These are phyloP conservation scores for Aspergillus sp. DNA, from an alignment of 2,329 filamentous ascomycete species.

Conservation along the genomic window DNA sequence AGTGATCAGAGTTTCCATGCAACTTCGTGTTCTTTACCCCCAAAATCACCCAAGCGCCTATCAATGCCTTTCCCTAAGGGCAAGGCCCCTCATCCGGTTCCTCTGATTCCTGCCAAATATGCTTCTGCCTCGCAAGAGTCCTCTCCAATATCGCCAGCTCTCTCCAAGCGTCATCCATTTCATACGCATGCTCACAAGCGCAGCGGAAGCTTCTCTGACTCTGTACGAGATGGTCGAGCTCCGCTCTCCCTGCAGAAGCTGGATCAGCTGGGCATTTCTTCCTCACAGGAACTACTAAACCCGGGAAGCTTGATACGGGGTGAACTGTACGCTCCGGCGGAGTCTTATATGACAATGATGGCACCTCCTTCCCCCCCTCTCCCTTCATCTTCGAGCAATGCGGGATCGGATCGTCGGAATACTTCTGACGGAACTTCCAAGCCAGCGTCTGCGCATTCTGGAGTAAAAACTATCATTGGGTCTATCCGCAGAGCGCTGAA, in stretches of 20 bases:
- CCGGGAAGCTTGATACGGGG: slow-evolving; percentile 84
- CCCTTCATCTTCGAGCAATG: slow-evolving; percentile 20
- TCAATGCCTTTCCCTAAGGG: slow-evolving; percentile 26
- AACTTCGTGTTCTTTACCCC: slow-evolving; percentile 57
- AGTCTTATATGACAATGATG: slow-evolving; percentile 70
- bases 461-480: slow-evolving; percentile 80
- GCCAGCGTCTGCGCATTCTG: slow-evolving; percentile 44
- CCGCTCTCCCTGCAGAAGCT: slow-evolving; percentile 46
- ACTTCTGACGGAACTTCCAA: slow-evolving; percentile 23
- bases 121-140: slow-evolving; percentile 17
- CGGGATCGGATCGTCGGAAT: slow-evolving; percentile 23
- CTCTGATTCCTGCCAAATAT: slow-evolving; percentile 17
- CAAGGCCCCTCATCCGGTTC: slow-evolving; percentile 39
- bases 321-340: slow-evolving; percentile 74
- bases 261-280: slow-evolving; percentile 33
- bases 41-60: slow-evolving; percentile 38
- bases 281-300: slow-evolving; percentile 61
- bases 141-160: slow-evolving; percentile 24
- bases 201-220: slow-evolving; percentile 83
- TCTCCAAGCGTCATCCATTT: slow-evolving; percentile 42
- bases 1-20: slow-evolving; percentile 53
- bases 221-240: slow-evolving; percentile 63
- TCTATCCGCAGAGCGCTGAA: slow-evolving; percentile 80
- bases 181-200: slow-evolving; percentile 64
- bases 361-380: slow-evolving; percentile 46